These are phyloP conservation scores for Mycena crocata DNA, from an alignment of 768 basidiomycete species.

Conservation along the genomic window DNA sequence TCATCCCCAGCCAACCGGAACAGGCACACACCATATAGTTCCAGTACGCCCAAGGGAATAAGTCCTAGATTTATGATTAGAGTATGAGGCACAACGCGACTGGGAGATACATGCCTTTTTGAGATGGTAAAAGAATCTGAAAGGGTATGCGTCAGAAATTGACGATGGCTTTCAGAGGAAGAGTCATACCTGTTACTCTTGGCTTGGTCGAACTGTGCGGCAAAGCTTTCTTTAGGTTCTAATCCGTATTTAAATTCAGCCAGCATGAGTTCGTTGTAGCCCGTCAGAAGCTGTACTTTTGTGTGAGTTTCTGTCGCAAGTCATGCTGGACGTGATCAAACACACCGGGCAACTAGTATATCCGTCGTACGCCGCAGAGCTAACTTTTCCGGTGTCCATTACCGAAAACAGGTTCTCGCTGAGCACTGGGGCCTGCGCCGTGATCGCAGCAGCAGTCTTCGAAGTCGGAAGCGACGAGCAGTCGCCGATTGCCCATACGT, in stretches of 20 bases:
- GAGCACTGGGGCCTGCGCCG: conserved; percentile 90
- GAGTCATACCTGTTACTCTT: conserved; percentile 73
- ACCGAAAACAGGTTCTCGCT: conserved; percentile 87
- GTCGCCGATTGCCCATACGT: conserved; percentile 94
- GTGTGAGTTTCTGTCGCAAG: conserved; percentile 23
- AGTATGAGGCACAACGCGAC: not conserved
- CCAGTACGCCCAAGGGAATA: conserved; percentile 87
- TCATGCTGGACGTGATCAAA: conserved; percentile 8
- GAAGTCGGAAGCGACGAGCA: conserved; percentile 92
- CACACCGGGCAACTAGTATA: conserved; percentile 88
- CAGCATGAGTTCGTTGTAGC: conserved; percentile 85
- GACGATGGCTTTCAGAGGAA: not conserved
- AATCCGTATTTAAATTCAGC: conserved; percentile 96
- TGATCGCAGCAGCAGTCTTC: conserved; percentile 96
- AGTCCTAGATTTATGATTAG: conserved; percentile 48
- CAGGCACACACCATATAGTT: conserved; percentile 65
- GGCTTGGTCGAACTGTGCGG: conserved; percentile 76
- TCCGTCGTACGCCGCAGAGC: conserved; percentile 83
- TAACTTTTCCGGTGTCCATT: conserved; percentile 77
- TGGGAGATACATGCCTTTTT: conserved; percentile 68
- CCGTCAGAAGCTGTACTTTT: conserved; percentile 73
- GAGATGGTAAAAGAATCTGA: conserved; percentile 84
- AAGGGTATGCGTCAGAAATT: conserved; percentile 25
- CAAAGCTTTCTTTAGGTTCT: conserved; percentile 89
- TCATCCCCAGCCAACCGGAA: too few species aligned